phyloP scores from a whole-genome alignment of 108 stramenopile species.

The Conticribra guillardii region DNA sequence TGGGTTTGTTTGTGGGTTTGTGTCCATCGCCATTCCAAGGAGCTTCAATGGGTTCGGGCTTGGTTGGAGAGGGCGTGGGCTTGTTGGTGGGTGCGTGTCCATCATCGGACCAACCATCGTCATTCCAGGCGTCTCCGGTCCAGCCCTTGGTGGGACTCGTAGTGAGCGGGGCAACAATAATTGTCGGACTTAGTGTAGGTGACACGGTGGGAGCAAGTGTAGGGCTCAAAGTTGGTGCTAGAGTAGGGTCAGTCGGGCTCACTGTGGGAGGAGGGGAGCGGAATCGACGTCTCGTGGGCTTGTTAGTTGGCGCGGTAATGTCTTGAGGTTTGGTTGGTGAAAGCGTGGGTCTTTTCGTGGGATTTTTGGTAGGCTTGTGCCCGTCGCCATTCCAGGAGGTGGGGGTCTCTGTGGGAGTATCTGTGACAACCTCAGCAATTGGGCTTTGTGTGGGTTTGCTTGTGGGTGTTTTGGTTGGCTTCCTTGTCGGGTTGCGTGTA shows the following conservation, averaged over 20 bases:
- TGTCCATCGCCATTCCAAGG: neutral
- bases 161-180: too few relatives aligned
- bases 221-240: neutral
- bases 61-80: neutral
- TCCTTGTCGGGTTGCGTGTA: too few relatives aligned
- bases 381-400: neutral
- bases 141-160: too few relatives aligned
- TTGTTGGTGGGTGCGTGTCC: neutral
- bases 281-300: neutral
- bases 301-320: neutral
- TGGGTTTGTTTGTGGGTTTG: neutral
- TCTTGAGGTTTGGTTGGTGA: neutral
- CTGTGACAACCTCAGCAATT: neutral
- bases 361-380: neutral
- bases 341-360: neutral
- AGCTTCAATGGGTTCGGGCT: neutral
- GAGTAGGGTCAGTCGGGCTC: neutral
- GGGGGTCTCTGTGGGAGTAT: neutral
- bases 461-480: neutral
- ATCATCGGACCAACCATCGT: too few relatives aligned
- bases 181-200: too few relatives aligned
- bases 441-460: neutral
- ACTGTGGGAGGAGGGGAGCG: neutral
- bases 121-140: too few relatives aligned
- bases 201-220: too few relatives aligned